phyloP scores from a whole-genome alignment of 768 basidiomycete genomes.

The Mycena albidolilacea region DNA sequence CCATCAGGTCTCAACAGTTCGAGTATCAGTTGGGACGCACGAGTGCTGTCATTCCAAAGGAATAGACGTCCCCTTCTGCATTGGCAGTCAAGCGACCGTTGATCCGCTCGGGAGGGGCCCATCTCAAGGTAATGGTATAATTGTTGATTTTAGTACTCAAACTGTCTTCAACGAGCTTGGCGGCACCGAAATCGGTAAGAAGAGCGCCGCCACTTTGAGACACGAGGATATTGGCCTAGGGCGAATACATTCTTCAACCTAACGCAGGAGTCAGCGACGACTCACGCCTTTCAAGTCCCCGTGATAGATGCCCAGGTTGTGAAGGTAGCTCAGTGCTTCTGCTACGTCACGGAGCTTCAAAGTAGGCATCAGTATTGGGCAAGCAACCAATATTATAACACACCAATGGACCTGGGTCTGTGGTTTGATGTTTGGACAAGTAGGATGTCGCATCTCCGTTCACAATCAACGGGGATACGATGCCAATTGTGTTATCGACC shows the following conservation, averaged over 20 bases:
- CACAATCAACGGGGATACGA: not conserved
- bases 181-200: slow-evolving; percentile 1
- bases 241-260: not conserved
- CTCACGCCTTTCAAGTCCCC: slow-evolving; percentile 5
- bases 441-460: slow-evolving; percentile 6
- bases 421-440: slow-evolving; percentile 1
- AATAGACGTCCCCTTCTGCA: slow-evolving; percentile 2
- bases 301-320: not conserved
- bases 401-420: slow-evolving; percentile 3
- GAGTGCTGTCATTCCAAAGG: slow-evolving; percentile 7
- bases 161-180: slow-evolving; percentile 2
- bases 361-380: not conserved
- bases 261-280: not conserved
- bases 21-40: slow-evolving; percentile 2
- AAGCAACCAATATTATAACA: not conserved
- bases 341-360: slow-evolving; percentile 7
- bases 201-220: not conserved
- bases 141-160: slow-evolving; percentile 1
- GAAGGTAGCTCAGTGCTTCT: slow-evolving; percentile 2
- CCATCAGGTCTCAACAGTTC: not conserved
- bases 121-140: slow-evolving; percentile 3
- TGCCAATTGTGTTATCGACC: slow-evolving; percentile 1
- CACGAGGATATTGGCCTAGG: not conserved
- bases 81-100: not conserved
- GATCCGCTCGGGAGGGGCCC: not conserved